Percentiles rank a stretch among this genome's conserved stretches.
Evolutionary conservation across 345 rosid genomes (phyloP).

Genomic region (Firmiana major): DNA sequence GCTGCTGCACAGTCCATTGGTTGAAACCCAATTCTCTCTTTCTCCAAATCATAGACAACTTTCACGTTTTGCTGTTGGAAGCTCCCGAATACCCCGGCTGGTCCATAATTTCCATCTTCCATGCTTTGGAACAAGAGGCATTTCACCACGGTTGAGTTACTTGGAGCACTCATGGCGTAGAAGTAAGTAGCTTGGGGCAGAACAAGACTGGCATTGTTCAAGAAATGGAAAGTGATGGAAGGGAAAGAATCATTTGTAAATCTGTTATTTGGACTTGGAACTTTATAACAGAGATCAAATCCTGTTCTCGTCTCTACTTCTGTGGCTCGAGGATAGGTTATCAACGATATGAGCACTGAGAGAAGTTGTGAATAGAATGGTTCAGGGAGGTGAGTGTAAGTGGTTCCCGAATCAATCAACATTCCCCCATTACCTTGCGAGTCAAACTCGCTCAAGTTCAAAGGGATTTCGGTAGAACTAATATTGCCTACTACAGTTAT

Average conservation of each 20-base stretch:
- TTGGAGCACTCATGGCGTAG: constrained; percentile 74
- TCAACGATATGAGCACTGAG: constrained; percentile 34
- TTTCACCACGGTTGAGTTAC: constrained; percentile 57
- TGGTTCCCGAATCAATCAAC: constrained; percentile 81
- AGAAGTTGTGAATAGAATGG: constrained; percentile 66
- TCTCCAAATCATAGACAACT: constrained; percentile 76
- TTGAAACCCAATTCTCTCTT: constrained; percentile 72
- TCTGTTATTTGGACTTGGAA: constrained; percentile 58
- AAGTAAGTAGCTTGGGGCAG: constrained; percentile 58
- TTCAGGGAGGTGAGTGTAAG: constrained; percentile 74
- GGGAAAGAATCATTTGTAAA: constrained; percentile 38
- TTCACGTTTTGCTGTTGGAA: constrained; percentile 82
- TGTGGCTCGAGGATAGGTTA: constrained; percentile 56
- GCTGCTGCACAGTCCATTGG: constrained; percentile 68
- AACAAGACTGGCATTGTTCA: constrained; percentile 65
- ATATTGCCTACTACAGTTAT: constrained; percentile 53
- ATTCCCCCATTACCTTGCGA: constrained; percentile 77
- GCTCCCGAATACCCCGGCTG: constrained; percentile 75
- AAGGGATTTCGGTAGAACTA: constrained; percentile 38
- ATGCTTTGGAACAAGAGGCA: constrained; percentile 66
- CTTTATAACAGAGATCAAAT: constrained; percentile 71
- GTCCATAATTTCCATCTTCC: constrained; percentile 70
- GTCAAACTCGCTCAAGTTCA: constrained; percentile 57
- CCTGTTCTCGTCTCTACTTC: constrained; percentile 56
- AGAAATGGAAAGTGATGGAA: constrained; percentile 57